Evolutionary conservation across 768 basidiomycete species (phyloP).

Genomic region (Trametes punicea): DNA sequence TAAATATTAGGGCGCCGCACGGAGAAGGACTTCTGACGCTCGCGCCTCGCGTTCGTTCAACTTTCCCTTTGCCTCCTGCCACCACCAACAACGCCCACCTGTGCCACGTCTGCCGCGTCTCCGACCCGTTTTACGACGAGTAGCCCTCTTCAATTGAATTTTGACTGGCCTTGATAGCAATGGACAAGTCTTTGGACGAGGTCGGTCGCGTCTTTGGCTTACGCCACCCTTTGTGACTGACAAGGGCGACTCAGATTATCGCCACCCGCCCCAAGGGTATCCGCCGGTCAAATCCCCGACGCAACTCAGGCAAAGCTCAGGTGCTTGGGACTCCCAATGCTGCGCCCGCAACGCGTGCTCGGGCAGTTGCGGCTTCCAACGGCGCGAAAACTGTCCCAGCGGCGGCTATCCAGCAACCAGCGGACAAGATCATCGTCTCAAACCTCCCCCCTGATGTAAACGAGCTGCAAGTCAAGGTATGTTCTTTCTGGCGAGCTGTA

Average conservation of each 20-base stretch:
- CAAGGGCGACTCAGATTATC: conserved; percentile 54
- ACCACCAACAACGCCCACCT: conserved; percentile 26
- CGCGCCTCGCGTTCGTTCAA: conserved; percentile 26
- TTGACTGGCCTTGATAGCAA: conserved; percentile 27
- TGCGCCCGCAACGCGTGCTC: conserved; percentile 51
- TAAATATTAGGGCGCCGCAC: conserved; percentile 41
- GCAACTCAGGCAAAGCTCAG: conserved; percentile 49
- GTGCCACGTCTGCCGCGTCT: conserved; percentile 14
- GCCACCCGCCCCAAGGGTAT: conserved; percentile 49
- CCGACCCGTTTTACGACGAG: conserved; percentile 20
- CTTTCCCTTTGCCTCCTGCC: conserved; percentile 33
- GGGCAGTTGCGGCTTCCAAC: conserved; percentile 39
- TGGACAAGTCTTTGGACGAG: conserved; percentile 86
- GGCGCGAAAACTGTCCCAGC: conserved; percentile 37
- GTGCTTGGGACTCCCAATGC: conserved; percentile 54
- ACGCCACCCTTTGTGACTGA: conserved; percentile 24
- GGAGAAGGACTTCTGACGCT: conserved; percentile 17
- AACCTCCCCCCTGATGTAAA: conserved; percentile 93
- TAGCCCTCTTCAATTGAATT: not conserved
- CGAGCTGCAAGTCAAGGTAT: conserved; percentile 88
- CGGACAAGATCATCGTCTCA: conserved; percentile 94
- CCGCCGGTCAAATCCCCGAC: conserved; percentile 43
- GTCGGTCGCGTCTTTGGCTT: conserved; percentile 40
- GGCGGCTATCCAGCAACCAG: conserved; percentile 37
- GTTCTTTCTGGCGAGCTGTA: conserved; percentile 25